Evolutionary conservation across 306 rosid genomes (phyloP).

Genomic region (Corylus avellana): DNA sequence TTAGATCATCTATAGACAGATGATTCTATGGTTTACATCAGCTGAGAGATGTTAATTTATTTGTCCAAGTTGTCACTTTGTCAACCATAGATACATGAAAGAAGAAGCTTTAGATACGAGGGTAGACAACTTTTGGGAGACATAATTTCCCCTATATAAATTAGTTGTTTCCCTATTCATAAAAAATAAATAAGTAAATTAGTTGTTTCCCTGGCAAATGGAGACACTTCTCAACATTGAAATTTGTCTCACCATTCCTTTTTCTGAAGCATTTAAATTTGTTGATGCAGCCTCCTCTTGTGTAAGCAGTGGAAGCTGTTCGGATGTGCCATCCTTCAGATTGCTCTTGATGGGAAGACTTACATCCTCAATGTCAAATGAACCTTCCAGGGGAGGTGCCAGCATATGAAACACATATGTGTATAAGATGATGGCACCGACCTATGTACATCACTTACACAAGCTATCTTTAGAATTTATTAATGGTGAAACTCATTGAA

Average conservation of each 20-base stretch:
- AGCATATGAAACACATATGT: slow-evolving; percentile 90
- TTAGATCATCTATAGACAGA: neutral
- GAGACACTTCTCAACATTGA: neutral
- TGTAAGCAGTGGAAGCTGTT: slow-evolving; percentile 68
- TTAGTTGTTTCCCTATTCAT: neutral
- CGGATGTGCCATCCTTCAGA: slow-evolving; percentile 35
- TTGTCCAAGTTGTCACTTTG: neutral
- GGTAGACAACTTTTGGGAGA: neutral
- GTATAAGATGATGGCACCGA: slow-evolving; percentile 93
- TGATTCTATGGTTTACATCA: neutral
- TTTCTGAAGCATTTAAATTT: slow-evolving; percentile 36
- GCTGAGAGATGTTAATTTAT: neutral
- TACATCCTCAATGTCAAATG: slow-evolving; percentile 65
- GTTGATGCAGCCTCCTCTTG: slow-evolving; percentile 39
- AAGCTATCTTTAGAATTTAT: neutral
- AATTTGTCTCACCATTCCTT: slow-evolving; percentile 51
- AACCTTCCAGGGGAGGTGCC: slow-evolving; percentile 94
- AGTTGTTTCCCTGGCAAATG: neutral
- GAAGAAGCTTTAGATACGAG: neutral
- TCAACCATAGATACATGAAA: neutral
- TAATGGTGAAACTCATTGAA: neutral
- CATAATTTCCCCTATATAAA: neutral
- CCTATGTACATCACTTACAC: slow-evolving; percentile 47
- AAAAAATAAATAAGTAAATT: neutral
- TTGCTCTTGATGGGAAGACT: slow-evolving; percentile 54